phyloP scores from a whole-genome alignment of 2,329 filamentous ascomycete species.

The Penicillium griseofulvum region DNA sequence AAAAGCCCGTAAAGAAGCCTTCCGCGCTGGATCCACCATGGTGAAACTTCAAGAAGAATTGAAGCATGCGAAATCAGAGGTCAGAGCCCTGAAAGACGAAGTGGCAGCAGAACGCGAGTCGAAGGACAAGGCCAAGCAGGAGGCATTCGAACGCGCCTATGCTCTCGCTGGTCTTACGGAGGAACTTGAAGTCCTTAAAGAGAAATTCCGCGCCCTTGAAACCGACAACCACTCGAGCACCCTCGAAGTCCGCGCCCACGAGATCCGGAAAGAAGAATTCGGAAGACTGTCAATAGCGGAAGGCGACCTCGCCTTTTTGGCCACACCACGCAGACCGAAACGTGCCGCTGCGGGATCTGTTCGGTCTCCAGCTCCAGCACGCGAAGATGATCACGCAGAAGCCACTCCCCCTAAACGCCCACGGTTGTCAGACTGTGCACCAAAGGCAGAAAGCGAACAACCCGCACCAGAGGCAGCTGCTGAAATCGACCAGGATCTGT shows the following conservation, averaged over 20 bases:
- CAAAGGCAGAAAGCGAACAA: constrained; percentile 24
- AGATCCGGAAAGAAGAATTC: constrained; percentile 29
- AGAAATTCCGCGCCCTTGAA: constrained; percentile 40
- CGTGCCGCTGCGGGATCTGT: constrained; percentile 31
- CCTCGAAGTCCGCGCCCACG: constrained; percentile 34
- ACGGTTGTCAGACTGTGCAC: constrained; percentile 32
- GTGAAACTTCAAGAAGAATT: constrained; percentile 56
- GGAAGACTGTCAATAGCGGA: constrained; percentile 31
- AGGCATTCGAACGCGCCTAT: constrained; percentile 49
- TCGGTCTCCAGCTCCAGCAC: constrained; percentile 17
- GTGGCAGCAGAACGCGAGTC: constrained; percentile 49
- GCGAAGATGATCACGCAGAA: constrained; percentile 14
- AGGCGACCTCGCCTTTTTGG: constrained; percentile 33
- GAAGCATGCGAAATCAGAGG: constrained; percentile 43
- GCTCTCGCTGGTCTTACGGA: constrained; percentile 46
- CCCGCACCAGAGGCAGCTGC: constrained; percentile 24
- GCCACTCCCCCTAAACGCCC: constrained; percentile 37
- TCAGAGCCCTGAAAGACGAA: constrained; percentile 54
- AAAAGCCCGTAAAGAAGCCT: constrained; percentile 56
- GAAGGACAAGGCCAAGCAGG: constrained; percentile 47
- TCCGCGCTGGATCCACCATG: constrained; percentile 54
- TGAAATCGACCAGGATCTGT: constrained; percentile 41
- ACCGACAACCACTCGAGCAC: constrained; percentile 35
- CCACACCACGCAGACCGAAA: constrained; percentile 36
- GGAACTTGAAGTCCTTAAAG: constrained; percentile 45